Evolutionary conservation across 106 monocot species (phyloP), one percentile per base, ranked within the genome.

Genomic region (Dioscorea dumetorum): DNA sequence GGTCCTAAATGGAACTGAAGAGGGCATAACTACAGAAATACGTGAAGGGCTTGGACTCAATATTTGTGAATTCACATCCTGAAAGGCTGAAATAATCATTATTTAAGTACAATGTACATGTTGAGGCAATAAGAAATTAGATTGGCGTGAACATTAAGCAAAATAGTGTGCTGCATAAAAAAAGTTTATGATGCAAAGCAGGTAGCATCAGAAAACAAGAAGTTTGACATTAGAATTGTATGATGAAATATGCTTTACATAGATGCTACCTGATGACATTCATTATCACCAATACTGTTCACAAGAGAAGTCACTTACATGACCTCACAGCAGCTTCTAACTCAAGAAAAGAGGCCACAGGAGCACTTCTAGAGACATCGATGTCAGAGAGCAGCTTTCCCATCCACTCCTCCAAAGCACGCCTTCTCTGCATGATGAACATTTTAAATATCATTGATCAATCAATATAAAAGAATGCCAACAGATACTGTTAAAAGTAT

Each of bases 261-360:
- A 0, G 10, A 8, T 41, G 10, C 41, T 8, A 41, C 41, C 41
- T 41, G 41, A 0, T 41, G 41, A 41, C 6, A 41, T 6, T 41
- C 10, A 10, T 41, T 41, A 41, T 0, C 6, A 41, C 41, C 41
- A 1, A 41, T 41, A 8, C 41, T 41, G 41, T 41, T 22, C 24
- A 16, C 28, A 54, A 34, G 33, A 48, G 34, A 62, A 61, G 20
- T 49, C 33, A 88, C 84, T 61, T 93, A 92, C 97, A 80, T 81
- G 92, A 99, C 67, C 97, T 76, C 67, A 87, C 97, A 72, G 97
- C 97, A 68, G 82, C 84, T 81, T 99, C 97, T 62, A 99, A 72
- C 63, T 99, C 97, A 77, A 99, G 91, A 83, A 99, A 99, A 66
- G 78, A 74, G 57, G 97, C 97, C 41, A 99, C 78, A 70, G 77